Evolutionary conservation across 805 yeast genomes (phyloP).

Genomic region (Yamadazyma scolyti): DNA sequence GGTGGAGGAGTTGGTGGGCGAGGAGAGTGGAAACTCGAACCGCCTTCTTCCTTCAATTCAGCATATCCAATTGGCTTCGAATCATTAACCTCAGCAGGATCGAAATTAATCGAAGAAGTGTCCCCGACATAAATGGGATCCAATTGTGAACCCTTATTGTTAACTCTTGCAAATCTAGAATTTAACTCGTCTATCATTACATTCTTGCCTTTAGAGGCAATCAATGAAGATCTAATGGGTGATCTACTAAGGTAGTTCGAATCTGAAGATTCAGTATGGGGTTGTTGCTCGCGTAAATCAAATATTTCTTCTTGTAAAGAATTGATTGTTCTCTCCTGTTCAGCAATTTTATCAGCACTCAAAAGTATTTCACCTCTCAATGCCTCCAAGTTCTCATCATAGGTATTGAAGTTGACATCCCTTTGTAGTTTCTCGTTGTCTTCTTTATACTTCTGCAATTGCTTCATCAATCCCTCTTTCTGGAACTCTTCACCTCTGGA

Average conservation of each 20-base stretch:
- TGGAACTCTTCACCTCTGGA: constrained; percentile 33
- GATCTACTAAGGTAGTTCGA: constrained; percentile 10
- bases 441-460: constrained; percentile 9
- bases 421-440: constrained; percentile 18
- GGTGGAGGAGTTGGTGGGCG: constrained; percentile 9
- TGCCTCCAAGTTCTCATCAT: constrained; percentile 18
- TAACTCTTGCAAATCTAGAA: constrained; percentile 7
- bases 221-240: constrained; percentile 10
- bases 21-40: constrained; percentile 1
- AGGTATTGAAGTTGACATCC: constrained; percentile 18
- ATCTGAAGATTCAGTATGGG: neutral
- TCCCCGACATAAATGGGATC: constrained; percentile 4
- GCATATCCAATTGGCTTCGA: neutral
- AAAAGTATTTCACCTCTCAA: constrained; percentile 19
- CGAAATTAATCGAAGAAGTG: neutral
- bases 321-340: constrained; percentile 22
- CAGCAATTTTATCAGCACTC: constrained; percentile 18
- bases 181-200: constrained; percentile 14
- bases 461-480: constrained; percentile 19
- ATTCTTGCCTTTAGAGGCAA: constrained; percentile 7
- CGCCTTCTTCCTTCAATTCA: neutral
- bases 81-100: no score
- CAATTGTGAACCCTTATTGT: neutral
- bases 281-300: constrained; percentile 15
- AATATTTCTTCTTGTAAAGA: constrained; percentile 20